These are phyloP conservation scores for Aspergillus caelatus DNA, from an alignment of 2,329 filamentous ascomycete species.

Conservation along the genomic window DNA sequence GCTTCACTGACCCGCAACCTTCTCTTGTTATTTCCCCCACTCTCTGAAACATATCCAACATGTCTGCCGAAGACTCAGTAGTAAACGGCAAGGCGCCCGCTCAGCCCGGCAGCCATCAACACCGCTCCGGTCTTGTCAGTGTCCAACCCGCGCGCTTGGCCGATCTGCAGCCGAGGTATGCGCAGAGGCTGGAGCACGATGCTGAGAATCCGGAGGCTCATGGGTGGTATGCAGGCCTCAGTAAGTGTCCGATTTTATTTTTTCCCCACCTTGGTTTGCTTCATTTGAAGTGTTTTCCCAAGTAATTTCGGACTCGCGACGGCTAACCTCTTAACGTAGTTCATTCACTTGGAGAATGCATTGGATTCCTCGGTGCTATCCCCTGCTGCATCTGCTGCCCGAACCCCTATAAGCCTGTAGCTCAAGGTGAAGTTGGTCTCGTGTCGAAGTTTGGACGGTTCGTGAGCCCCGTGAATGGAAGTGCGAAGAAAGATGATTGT, in stretches of 20 bases:
- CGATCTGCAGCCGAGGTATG: constrained; percentile 84
- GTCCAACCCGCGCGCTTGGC: constrained; percentile 81
- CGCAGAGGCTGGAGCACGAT: constrained; percentile 61
- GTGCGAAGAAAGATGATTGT: background rate
- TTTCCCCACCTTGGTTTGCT: background rate
- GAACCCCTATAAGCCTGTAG: constrained; percentile 92
- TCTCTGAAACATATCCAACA: constrained; percentile 12
- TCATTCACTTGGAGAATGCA: constrained; percentile 70
- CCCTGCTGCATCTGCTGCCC: constrained; percentile 91
- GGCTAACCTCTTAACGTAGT: constrained; percentile 49
- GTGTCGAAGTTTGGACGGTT: constrained; percentile 86
- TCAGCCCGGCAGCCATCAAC: constrained; percentile 40
- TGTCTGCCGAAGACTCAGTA: constrained; percentile 31
- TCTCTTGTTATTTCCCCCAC: background rate
- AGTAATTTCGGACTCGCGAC: background rate
- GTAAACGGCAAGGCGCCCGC: constrained; percentile 40
- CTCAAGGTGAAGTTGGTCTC: constrained; percentile 91
- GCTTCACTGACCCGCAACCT: background rate
- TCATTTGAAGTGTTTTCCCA: background rate
- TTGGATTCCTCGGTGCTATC: constrained; percentile 81
- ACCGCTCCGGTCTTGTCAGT: constrained; percentile 56
- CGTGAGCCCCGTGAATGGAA: constrained; percentile 12
- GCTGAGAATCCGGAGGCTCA: constrained; percentile 70
- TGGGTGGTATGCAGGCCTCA: constrained; percentile 90
- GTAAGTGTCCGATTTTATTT: constrained; percentile 52